These are phyloP conservation scores for Eutrema japonicum DNA, from an alignment of 345 rosid species.

Conservation along the genomic window DNA sequence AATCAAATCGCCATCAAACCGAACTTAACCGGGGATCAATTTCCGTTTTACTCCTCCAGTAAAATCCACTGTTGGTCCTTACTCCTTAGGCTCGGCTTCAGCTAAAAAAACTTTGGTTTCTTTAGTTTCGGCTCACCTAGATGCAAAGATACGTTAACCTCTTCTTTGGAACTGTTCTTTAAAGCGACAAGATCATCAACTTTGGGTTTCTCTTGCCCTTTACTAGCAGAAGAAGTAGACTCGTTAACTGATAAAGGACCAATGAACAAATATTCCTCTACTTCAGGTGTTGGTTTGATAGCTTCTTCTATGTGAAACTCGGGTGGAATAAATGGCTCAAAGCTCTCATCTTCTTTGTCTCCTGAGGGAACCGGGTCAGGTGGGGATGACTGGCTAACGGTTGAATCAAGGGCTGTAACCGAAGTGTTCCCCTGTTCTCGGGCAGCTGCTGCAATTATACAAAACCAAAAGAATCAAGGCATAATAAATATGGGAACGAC, in stretches of 20 bases:
- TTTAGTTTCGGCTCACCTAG: conserved; percentile 62
- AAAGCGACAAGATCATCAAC: conserved; percentile 59
- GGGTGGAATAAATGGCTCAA: conserved; percentile 57
- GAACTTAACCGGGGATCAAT: conserved; percentile 23
- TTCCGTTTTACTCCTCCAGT: conserved; percentile 25
- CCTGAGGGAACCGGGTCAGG: conserved; percentile 49
- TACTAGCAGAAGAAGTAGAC: conserved; percentile 44
- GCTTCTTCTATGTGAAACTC: conserved; percentile 56
- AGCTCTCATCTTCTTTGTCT: conserved; percentile 58
- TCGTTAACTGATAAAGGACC: conserved; percentile 50
- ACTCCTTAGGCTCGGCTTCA: not conserved
- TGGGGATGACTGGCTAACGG: conserved; percentile 76
- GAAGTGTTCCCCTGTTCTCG: conserved; percentile 72
- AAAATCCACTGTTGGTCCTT: not conserved
- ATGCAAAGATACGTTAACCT: conserved; percentile 63
- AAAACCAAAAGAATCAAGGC: not conserved
- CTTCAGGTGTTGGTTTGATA: conserved; percentile 44
- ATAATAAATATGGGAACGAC: conserved; percentile 10
- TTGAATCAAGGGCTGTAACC: conserved; percentile 63
- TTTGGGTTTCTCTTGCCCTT: conserved; percentile 36
- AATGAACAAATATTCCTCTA: conserved; percentile 72
- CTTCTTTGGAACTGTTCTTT: conserved; percentile 60
- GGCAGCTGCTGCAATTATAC: conserved; percentile 52
- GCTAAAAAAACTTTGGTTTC: conserved; percentile 42
- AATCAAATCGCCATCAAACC: conserved; percentile 25